These are phyloP conservation scores for Fusarium anthophilum DNA, from an alignment of 2,329 filamentous ascomycete genomes.

Conservation along the genomic window DNA sequence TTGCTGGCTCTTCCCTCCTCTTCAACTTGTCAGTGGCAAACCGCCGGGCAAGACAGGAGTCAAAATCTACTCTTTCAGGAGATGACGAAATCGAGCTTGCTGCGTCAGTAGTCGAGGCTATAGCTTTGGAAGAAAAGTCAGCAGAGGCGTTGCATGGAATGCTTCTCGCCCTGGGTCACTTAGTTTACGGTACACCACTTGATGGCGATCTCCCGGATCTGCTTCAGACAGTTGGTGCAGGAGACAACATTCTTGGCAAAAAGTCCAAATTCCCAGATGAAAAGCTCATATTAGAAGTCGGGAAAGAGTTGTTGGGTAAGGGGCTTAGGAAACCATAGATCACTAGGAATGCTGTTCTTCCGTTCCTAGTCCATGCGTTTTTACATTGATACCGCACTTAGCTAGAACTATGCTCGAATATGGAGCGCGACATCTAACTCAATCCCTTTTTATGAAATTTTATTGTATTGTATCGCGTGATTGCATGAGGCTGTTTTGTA, in stretches of 20 bases:
- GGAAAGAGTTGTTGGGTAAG: conserved; percentile 60
- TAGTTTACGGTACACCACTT: conserved; percentile 75
- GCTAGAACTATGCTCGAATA: neutral
- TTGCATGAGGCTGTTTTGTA: neutral
- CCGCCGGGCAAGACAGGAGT: conserved; percentile 69
- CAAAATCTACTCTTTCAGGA: conserved; percentile 69
- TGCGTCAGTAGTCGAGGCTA: conserved; percentile 81
- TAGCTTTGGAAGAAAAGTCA: conserved; percentile 66
- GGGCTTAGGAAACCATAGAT: conserved; percentile 53
- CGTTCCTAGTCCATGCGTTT: neutral
- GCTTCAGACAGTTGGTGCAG: conserved; percentile 80
- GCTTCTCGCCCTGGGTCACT: conserved; percentile 77
- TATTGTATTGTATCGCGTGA: neutral
- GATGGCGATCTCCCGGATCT: conserved; percentile 83
- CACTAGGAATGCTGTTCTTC: neutral
- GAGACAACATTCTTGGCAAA: conserved; percentile 69
- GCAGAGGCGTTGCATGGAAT: conserved; percentile 80
- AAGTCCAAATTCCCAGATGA: conserved; percentile 65
- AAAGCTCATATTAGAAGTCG: conserved; percentile 65
- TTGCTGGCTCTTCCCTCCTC: conserved; percentile 82
- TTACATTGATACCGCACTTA: neutral
- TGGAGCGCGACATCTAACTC: no score
- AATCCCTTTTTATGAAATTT: neutral
- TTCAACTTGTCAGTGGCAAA: conserved; percentile 83
- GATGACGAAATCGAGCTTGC: conserved; percentile 82